Evolutionary conservation across 179 eudicot species (phyloP), one percentile per base, ranked within the genome.

Genomic region (Patellifolia procumbens): DNA sequence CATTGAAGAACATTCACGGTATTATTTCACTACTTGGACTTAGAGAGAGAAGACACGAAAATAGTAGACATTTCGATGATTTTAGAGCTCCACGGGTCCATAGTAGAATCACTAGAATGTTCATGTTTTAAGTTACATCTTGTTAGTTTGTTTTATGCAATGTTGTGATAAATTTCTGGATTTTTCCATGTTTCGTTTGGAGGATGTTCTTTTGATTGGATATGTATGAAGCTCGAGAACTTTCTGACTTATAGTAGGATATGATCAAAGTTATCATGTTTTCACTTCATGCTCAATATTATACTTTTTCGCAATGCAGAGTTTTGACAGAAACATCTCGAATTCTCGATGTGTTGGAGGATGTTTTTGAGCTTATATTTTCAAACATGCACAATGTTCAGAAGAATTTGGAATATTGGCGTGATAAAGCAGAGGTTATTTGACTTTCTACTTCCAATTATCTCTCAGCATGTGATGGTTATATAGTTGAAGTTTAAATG

Each of bases 341-440:
- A 71, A 85, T 91, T 49, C 82, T 83, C 74, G 87, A 89, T 73
- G 95, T 87, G 63, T 80, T 95, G 87, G 97, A 90, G 84, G 95
- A 89, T 83, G 78, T 92, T 55, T 79, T 91, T 82, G 97, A 91
- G 86, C 85, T 81, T 29, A 24, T 88, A 19, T 87, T 90, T 79
- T 80, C 81, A 15, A 85, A 91, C 80, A 74, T 95, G 89, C 99
- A 90, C 73, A 78, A 68, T 79, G 86, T 95, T 78, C 97, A 90
- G 80, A 92, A 89, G 79, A 95, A 95, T 79, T 81, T 92, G 64
- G 86, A 76, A 56, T 95, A 91, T 83, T 95, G 99, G 99, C 90
- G 90, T 74, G 82, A 85, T 45, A 91, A 78, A 86, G 90, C 97
- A 46, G 91, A 93, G 98, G 98, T 93, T 76, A 64, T 91, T 70